Percentiles rank a stretch among this genome's conserved stretches.
These are phyloP conservation scores for Chaetomiaceae sp. DNA, from an alignment of 2,329 filamentous ascomycete species.

Conservation along the genomic window DNA sequence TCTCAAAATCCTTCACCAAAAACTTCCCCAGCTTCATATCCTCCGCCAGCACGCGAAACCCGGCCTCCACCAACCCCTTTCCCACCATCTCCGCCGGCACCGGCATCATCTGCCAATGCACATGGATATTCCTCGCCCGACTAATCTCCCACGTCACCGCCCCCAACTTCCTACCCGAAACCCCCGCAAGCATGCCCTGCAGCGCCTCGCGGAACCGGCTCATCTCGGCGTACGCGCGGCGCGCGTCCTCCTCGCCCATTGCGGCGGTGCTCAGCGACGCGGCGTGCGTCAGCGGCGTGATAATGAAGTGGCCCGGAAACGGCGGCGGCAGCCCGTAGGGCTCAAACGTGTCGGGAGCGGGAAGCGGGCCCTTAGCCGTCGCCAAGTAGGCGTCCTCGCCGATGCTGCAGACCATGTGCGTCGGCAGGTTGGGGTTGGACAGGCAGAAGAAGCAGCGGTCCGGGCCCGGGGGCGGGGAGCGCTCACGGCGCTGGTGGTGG, in stretches of 20 bases:
- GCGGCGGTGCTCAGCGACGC: constrained; percentile 57
- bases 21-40: constrained; percentile 56
- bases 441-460: constrained; percentile 93
- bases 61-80: constrained; percentile 75
- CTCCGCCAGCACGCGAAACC: constrained; percentile 82
- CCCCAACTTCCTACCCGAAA: constrained; percentile 57
- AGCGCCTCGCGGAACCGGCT: constrained; percentile 68
- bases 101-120: constrained; percentile 91
- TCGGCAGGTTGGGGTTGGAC: constrained; percentile 74
- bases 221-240: constrained; percentile 72
- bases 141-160: constrained; percentile 91
- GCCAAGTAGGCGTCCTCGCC: constrained; percentile 84
- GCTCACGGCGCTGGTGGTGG: constrained; percentile 29
- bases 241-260: constrained; percentile 55
- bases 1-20: constrained; percentile 40
- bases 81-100: constrained; percentile 61
- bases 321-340: constrained; percentile 55
- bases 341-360: constrained; percentile 61
- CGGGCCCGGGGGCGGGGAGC: constrained; percentile 58
- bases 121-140: constrained; percentile 71
- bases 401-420: constrained; percentile 85
- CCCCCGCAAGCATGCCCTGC: constrained; percentile 67
- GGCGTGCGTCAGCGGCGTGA: constrained; percentile 80
- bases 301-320: constrained; percentile 85
- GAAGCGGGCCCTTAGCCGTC: constrained; percentile 84